A percentile compares a stretch with the other conserved stretches of the same genome.
phyloP scores from a whole-genome alignment of 805 yeast species.

The Sugiyamaella lignohabitans region DNA sequence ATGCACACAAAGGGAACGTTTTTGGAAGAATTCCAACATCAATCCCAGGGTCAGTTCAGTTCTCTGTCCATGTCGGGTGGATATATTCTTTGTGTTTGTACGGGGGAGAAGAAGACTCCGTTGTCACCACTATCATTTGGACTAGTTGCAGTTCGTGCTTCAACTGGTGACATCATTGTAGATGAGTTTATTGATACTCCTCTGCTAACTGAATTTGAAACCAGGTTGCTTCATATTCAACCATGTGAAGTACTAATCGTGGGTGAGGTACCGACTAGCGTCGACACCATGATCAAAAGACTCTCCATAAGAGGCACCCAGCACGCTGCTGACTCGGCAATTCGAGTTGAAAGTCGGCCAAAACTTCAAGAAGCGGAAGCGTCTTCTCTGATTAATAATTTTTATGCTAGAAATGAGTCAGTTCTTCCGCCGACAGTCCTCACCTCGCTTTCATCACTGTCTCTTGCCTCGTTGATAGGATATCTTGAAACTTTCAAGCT shows the following conservation, averaged over 20 bases:
- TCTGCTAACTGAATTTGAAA: conserved; percentile 58
- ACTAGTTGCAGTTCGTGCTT: conserved; percentile 59
- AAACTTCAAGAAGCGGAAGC: background rate
- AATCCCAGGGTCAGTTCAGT: conserved; percentile 7
- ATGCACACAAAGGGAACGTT: conserved; percentile 82
- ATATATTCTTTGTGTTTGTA: conserved; percentile 23
- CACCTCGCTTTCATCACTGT: conserved; percentile 21
- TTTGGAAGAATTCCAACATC: conserved; percentile 49
- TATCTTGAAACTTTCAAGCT: conserved; percentile 62
- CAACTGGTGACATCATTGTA: conserved; percentile 67
- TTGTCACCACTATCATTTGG: conserved; percentile 28
- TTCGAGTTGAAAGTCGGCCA: conserved; percentile 4
- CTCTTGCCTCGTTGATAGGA: conserved; percentile 35
- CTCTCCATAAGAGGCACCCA: conserved; percentile 1
- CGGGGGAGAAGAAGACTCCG: conserved; percentile 4
- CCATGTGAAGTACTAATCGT: conserved; percentile 68
- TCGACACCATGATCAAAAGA: conserved; percentile 23
- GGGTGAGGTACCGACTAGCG: conserved; percentile 35
- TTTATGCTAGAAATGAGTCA: conserved; percentile 3
- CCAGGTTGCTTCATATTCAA: conserved; percentile 62
- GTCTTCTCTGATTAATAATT: conserved; percentile 2
- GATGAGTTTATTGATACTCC: conserved; percentile 63
- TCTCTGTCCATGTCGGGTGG: conserved; percentile 14
- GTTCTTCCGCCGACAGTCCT: conserved; percentile 12
- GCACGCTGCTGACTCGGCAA: background rate